A percentile compares a stretch with the other conserved stretches of the same genome.
Evolutionary conservation across 2,329 filamentous ascomycete genomes (phyloP).

Genomic region (Rhytidhysteron rufulum): DNA sequence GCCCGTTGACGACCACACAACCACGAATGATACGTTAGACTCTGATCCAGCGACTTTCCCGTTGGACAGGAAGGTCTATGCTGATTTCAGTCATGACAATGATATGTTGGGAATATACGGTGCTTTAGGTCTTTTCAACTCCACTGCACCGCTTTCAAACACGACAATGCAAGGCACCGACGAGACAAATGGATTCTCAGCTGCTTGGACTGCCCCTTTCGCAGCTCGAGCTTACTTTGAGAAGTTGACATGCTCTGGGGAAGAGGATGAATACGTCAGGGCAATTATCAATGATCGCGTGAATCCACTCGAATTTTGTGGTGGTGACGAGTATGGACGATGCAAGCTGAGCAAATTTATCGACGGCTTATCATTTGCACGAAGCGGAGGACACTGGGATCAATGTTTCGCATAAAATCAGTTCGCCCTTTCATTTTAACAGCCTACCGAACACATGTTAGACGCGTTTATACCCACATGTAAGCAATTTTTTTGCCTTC

Average conservation of each 20-base stretch:
- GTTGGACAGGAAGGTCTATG: constrained; percentile 64
- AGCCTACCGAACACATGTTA: too few relatives aligned
- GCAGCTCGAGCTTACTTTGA: constrained; percentile 79
- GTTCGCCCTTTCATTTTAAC: too few relatives aligned
- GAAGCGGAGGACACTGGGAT: constrained; percentile 68
- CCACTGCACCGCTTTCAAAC: constrained; percentile 48
- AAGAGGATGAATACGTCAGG: constrained; percentile 68
- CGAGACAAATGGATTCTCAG: constrained; percentile 64
- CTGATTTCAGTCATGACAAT: constrained; percentile 91
- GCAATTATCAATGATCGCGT: constrained; percentile 83
- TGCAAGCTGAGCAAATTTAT: constrained; percentile 70
- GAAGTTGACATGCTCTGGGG: constrained; percentile 67
- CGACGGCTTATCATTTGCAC: constrained; percentile 70
- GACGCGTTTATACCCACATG: too few relatives aligned
- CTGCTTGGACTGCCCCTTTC: constrained; percentile 79
- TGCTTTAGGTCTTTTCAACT: constrained; percentile 74
- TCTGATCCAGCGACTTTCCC: constrained; percentile 67
- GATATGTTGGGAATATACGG: constrained; percentile 74
- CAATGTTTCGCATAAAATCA: constrained; percentile 52
- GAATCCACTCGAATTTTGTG: constrained; percentile 66
- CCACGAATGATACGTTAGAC: constrained; percentile 75
- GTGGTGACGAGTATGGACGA: constrained; percentile 64
- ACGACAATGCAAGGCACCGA: constrained; percentile 46
- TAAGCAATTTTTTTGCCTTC: too few relatives aligned
- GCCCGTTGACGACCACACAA: constrained; percentile 69